A percentile compares a stretch with the other conserved stretches of the same genome.
Conservation (phyloP, 768 basidiomycete species). For the Lactifluus rugatus region DNA sequence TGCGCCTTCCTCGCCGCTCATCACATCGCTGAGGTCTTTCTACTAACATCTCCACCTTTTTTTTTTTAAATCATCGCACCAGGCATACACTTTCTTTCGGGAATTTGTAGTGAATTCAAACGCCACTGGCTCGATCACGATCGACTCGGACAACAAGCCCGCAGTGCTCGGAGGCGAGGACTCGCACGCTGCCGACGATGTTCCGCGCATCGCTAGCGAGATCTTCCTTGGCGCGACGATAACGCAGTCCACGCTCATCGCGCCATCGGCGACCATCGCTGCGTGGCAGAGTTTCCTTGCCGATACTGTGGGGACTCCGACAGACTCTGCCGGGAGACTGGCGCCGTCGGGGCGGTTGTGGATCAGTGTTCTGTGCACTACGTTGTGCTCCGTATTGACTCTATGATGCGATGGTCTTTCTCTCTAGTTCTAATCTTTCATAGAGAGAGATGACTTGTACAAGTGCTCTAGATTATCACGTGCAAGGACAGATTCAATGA, state of each 20-base stretch:
- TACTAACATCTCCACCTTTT: background rate
- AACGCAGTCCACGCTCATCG: slow-evolving; percentile 22
- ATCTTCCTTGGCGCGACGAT: slow-evolving; percentile 43
- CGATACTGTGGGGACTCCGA: slow-evolving; percentile 20
- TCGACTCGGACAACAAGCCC: slow-evolving; percentile 20
- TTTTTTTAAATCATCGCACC: background rate
- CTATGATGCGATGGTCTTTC: background rate
- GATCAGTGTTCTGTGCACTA: background rate
- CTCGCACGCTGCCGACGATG: slow-evolving; percentile 33
- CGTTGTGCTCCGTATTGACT: background rate
- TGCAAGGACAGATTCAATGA: background rate
- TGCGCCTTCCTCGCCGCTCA: slow-evolving; percentile 37
- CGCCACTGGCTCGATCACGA: slow-evolving; percentile 44
- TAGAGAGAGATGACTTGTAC: too few species aligned
- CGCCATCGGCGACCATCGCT: slow-evolving; percentile 26
- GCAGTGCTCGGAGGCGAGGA: slow-evolving; percentile 44
- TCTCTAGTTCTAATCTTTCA: background rate
- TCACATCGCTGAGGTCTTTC: background rate
- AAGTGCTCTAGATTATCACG: background rate
- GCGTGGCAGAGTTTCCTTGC: slow-evolving; percentile 27
- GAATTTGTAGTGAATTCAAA: slow-evolving; percentile 63
- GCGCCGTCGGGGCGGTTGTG: background rate
- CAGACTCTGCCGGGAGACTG: background rate
- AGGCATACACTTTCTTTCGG: slow-evolving; percentile 54
- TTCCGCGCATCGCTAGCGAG: slow-evolving; percentile 45